Evolutionary conservation across 192 early-diverging fungal genomes (phyloP).

Genomic region (Linnemannia hyalina): DNA sequence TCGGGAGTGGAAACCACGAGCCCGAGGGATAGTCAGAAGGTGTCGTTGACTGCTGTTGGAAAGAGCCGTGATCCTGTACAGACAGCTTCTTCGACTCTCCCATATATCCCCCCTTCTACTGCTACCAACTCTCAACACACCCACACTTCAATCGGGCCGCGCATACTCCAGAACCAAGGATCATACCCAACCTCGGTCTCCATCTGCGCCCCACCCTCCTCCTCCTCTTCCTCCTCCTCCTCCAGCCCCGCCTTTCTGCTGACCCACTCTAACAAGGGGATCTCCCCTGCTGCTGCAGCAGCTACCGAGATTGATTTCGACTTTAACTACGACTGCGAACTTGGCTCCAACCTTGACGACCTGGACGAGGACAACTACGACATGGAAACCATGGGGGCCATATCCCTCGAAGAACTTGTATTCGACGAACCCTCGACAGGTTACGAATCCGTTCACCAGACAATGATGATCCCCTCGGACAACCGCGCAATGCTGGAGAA

Average conservation of each 20-base stretch:
- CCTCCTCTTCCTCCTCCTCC: too few species aligned
- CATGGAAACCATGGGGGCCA: slow-evolving; percentile 15
- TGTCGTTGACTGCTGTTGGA: not conserved
- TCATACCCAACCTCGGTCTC: too few species aligned
- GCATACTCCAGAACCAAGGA: too few species aligned
- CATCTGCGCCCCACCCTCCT: too few species aligned
- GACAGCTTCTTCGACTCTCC: not conserved
- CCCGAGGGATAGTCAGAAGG: not conserved
- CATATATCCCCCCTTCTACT: not conserved
- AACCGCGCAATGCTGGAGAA: not conserved
- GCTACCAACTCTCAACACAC: not conserved
- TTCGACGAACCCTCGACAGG: not conserved
- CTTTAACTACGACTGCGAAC: not conserved
- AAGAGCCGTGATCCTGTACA: not conserved
- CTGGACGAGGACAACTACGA: slow-evolving; percentile 10
- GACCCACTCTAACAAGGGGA: too few species aligned
- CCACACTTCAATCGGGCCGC: too few species aligned
- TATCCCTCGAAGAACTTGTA: slow-evolving; percentile 4
- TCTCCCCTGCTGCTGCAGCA: too few species aligned
- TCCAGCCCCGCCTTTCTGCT: too few species aligned
- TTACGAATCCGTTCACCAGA: slow-evolving; percentile 3
- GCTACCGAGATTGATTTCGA: too few species aligned
- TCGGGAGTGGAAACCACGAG: not conserved
- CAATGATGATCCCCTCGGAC: not conserved
- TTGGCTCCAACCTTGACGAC: not conserved